Evolutionary conservation across 305 asterid genomes (phyloP), one percentile per base, ranked within the genome.

Genomic region (Fraxinus xanthoxyloides): DNA sequence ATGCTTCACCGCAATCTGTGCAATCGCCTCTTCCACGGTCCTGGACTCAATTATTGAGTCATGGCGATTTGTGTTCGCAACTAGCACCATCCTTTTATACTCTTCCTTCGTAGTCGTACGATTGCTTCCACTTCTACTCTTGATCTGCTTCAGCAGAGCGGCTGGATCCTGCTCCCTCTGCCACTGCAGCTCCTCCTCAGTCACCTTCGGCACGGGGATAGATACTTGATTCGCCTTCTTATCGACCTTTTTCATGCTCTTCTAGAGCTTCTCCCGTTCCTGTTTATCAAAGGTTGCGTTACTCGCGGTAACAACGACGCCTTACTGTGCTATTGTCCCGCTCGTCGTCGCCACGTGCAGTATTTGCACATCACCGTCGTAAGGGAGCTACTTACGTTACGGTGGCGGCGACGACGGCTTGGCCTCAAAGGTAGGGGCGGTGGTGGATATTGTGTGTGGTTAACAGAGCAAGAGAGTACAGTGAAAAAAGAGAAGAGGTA

Each of bases 91-190:
- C 90, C 88, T 89, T 77, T 94, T 97, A 63, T 96, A 96, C 87
- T 96, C 98, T 80, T 90, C 97, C 92, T 93, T 98, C 8, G 80
- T 97, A 46, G 97, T 93, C 2, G 84, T 86, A 28, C 99, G 91
- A 76, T 93, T 84, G 85, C 90, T 85, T 92, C 89, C 87, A 85
- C 89, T 93, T 91, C 59, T 92, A 97, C 91, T 94, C 85, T 92
- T 97, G 23, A 87, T 86, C 65, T 85, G 91, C 85, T 87, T 91
- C 85, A 51, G 86, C 83, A 92, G 6, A 70, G 89, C 89, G 46
- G 87, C 92, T 88, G 89, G 89, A 85, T 95, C 98, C 86, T 89
- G 94, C 92, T 95, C 98, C 88, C 83, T 92, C 76, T 92, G 85
- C n/a, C 89, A 85, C 70, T 81, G 80, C 76, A 95, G 86, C 82